Evolutionary conservation across 768 basidiomycete genomes (phyloP).

Genomic region (Psilocybe subaeruginosa): DNA sequence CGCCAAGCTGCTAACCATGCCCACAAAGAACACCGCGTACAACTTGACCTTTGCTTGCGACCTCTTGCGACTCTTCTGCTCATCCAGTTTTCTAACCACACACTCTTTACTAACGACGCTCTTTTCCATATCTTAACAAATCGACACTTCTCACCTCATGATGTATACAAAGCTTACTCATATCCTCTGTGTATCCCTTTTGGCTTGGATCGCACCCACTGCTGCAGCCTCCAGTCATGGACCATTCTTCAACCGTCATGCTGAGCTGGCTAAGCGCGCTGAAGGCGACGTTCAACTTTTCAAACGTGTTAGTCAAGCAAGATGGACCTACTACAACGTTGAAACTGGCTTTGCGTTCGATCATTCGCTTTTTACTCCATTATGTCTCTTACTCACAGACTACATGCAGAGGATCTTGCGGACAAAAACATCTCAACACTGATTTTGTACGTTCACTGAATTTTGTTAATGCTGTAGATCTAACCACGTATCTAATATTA

Average conservation of each 20-base stretch:
- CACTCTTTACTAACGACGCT: background rate
- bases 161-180: background rate
- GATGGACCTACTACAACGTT: slow-evolving; percentile 57
- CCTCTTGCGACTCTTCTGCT: background rate
- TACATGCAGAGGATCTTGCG: slow-evolving; percentile 30
- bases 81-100: background rate
- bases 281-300: slow-evolving; percentile 42
- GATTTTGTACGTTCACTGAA: slow-evolving; percentile 26
- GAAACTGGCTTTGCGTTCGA: slow-evolving; percentile 26
- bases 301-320: slow-evolving; percentile 39
- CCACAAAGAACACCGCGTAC: background rate
- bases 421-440: slow-evolving; percentile 20
- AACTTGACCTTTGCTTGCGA: background rate
- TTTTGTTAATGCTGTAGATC: background rate
- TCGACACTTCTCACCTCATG: background rate
- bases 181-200: background rate
- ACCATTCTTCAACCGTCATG: slow-evolving; percentile 39
- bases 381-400: background rate
- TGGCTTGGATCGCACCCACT: background rate
- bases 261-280: slow-evolving; percentile 52
- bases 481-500: background rate
- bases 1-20: background rate
- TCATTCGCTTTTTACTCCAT: too few species aligned
- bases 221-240: background rate
- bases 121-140: background rate